phyloP scores from a whole-genome alignment of 1,139 yeast genomes.

The Magnusiomyces sp. region DNA sequence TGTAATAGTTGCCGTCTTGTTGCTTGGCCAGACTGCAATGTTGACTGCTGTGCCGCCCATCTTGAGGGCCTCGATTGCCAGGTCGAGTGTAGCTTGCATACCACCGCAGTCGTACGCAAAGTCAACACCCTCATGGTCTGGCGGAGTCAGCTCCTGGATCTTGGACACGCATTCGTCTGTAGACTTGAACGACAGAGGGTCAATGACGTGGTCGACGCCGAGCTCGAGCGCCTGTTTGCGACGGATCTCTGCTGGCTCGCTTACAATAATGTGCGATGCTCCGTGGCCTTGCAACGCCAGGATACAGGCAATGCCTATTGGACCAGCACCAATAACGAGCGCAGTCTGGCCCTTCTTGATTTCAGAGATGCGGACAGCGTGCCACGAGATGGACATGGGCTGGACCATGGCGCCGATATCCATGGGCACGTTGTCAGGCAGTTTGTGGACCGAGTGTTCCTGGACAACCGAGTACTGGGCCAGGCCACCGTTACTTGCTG shows the following conservation, averaged over 20 bases:
- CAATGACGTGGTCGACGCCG: conserved; percentile 44
- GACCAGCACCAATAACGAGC: conserved; percentile 54
- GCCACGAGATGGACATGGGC: conserved; percentile 54
- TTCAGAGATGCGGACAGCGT: conserved; percentile 43
- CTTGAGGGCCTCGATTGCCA: conserved; percentile 44
- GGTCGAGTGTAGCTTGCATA: conserved; percentile 43
- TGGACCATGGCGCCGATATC: conserved; percentile 51
- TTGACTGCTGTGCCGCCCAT: conserved; percentile 58
- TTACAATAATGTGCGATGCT: conserved; percentile 45
- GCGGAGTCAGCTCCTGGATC: conserved; percentile 35
- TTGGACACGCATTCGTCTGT: conserved; percentile 27
- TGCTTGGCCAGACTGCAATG: conserved; percentile 49
- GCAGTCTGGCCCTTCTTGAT: conserved; percentile 38
- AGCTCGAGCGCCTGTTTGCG: conserved; percentile 44
- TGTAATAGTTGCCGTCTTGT: conserved; percentile 34
- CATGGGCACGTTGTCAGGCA: conserved; percentile 42
- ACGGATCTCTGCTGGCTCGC: conserved; percentile 52
- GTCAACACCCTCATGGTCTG: conserved; percentile 46
- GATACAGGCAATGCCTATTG: conserved; percentile 40
- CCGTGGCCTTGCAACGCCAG: conserved; percentile 47
- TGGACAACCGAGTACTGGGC: conserved; percentile 45
- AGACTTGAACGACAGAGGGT: conserved; percentile 27
- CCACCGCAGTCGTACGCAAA: conserved; percentile 59
- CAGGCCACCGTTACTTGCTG: conserved; percentile 44
- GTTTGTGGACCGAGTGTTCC: conserved; percentile 27